Evolutionary conservation across 2,329 filamentous ascomycete species (phyloP).

Genomic region (Capronia coronata): DNA sequence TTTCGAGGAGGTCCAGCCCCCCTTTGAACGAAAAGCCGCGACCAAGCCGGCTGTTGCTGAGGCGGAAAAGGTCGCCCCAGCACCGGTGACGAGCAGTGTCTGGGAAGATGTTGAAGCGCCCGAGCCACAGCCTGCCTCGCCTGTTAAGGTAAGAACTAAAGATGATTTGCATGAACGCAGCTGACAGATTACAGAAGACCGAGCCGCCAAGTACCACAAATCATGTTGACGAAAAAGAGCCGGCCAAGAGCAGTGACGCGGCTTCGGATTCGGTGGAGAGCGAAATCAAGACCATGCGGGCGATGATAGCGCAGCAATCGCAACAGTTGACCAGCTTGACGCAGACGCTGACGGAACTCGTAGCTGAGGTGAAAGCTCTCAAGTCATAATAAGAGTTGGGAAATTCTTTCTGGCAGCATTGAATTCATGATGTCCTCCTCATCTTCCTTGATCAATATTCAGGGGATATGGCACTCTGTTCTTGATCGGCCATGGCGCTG

Average conservation of each 20-base stretch:
- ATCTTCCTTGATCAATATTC: no score
- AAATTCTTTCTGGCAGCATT: no score
- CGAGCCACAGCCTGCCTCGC: constrained; percentile 7
- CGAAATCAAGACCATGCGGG: constrained; percentile 28
- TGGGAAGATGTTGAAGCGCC: constrained; percentile 14
- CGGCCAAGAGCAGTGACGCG: background rate
- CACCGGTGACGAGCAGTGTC: constrained; percentile 13
- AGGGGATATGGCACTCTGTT: no score
- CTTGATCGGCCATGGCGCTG: no score
- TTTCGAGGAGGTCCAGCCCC: constrained; percentile 80
- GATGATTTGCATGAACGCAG: background rate
- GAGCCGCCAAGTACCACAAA: constrained; percentile 4
- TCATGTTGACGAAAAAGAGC: constrained; percentile 4
- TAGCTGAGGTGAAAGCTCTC: constrained; percentile 26
- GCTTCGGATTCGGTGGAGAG: constrained; percentile 18
- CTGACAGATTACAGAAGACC: constrained; percentile 12
- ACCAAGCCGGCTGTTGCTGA: constrained; percentile 20
- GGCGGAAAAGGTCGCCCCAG: constrained; percentile 14
- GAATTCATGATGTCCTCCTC: no score
- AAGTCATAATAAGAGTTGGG: constrained; percentile 25
- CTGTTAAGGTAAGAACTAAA: constrained; percentile 9
- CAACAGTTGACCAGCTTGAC: constrained; percentile 26
- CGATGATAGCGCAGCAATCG: constrained; percentile 29
- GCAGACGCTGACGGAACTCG: constrained; percentile 26
- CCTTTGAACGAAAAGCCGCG: constrained; percentile 46